Evolutionary conservation across 805 yeast genomes (phyloP).

Genomic region (Cyberlindnera euphorbiae): DNA sequence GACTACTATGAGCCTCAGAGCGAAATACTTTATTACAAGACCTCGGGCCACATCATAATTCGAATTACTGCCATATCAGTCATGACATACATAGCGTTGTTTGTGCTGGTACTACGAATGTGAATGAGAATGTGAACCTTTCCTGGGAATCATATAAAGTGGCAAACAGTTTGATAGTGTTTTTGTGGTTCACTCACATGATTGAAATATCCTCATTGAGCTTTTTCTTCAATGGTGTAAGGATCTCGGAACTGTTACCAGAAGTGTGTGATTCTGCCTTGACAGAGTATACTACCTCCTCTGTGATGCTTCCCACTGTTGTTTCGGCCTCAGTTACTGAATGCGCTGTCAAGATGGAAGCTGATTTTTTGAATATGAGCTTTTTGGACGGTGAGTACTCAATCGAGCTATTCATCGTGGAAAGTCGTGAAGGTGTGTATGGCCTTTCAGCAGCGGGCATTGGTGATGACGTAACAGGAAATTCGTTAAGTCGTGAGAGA

Average conservation of each 20-base stretch:
- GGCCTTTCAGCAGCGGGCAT: not conserved
- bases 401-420: not conserved
- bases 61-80: constrained; percentile 46
- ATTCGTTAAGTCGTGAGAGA: constrained; percentile 8
- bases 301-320: constrained; percentile 21
- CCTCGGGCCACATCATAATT: constrained; percentile 60
- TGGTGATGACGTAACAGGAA: not conserved
- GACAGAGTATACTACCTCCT: constrained; percentile 20
- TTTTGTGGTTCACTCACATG: too few relatives aligned
- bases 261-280: constrained; percentile 12
- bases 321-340: constrained; percentile 5
- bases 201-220: too few relatives aligned
- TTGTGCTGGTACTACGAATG: constrained; percentile 45
- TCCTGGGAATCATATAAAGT: too few relatives aligned
- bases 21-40: constrained; percentile 40
- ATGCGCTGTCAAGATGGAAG: constrained; percentile 13
- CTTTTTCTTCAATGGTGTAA: constrained; percentile 9
- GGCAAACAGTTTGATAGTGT: too few relatives aligned
- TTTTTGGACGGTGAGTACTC: constrained; percentile 17
- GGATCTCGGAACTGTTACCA: constrained; percentile 9
- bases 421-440: constrained; percentile 6
- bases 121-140: constrained; percentile 12
- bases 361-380: constrained; percentile 15
- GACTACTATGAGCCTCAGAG: constrained; percentile 34
- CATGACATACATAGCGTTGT: constrained; percentile 44